These are phyloP conservation scores for Fistulinella staudtii DNA, from an alignment of 1,284 basidiomycete species.

Conservation along the genomic window DNA sequence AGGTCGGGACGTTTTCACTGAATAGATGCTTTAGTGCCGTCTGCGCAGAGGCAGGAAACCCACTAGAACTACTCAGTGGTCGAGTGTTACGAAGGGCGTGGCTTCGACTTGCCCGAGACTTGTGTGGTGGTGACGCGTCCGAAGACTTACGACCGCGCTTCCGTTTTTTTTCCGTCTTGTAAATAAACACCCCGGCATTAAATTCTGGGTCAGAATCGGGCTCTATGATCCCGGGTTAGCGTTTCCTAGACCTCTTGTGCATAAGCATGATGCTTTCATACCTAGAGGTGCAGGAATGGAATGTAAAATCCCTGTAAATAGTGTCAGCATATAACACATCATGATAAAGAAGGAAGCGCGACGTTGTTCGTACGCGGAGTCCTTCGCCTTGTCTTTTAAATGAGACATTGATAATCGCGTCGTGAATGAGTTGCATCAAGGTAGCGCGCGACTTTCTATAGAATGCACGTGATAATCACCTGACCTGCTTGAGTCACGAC, in stretches of 20 bases:
- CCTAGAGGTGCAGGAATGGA: conserved; percentile 33
- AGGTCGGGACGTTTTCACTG: background rate
- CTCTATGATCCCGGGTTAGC: conserved; percentile 15
- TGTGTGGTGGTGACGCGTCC: conserved; percentile 13
- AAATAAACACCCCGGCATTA: conserved; percentile 40
- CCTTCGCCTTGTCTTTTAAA: conserved; percentile 14
- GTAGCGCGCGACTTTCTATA: background rate
- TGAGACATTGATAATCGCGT: conserved; percentile 22
- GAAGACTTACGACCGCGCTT: conserved; percentile 17
- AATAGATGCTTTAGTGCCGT: no score
- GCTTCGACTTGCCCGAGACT: conserved; percentile 12
- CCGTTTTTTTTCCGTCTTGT: conserved; percentile 35
- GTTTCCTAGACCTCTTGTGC: background rate
- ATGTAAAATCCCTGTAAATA: conserved; percentile 17
- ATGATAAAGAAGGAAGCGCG: background rate
- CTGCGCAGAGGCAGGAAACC: background rate
- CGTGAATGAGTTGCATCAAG: background rate
- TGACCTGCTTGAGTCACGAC: conserved; percentile 1
- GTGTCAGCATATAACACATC: conserved; percentile 1
- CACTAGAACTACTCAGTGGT: conserved; percentile 12
- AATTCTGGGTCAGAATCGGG: conserved; percentile 59
- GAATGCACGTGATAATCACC: conserved; percentile 23
- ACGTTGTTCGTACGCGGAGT: conserved; percentile 23
- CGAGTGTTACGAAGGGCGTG: conserved; percentile 3
- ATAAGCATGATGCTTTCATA: conserved; percentile 2